phyloP scores from a whole-genome alignment of 140 eudicot species.

The Senecio squalidus region DNA sequence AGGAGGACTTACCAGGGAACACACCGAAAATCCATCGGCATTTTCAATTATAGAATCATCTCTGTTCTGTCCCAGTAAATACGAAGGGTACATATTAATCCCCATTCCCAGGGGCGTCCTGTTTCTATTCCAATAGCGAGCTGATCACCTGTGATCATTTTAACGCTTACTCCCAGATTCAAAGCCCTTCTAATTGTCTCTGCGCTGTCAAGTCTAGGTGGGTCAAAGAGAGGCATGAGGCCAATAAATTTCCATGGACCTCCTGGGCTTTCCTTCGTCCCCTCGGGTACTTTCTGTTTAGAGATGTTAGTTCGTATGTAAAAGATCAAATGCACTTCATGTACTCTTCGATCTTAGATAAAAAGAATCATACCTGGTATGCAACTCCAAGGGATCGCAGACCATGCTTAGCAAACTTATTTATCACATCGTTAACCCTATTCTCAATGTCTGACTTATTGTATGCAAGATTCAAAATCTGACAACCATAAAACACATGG shows the following conservation, averaged over 20 bases:
- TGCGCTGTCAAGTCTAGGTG: conserved; percentile 85
- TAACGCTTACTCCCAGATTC: conserved; percentile 75
- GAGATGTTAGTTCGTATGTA: not conserved
- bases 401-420: conserved; percentile 90
- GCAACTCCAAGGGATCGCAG: conserved; percentile 86
- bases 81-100: conserved; percentile 88
- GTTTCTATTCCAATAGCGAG: conserved; percentile 92
- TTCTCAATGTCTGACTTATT: conserved; percentile 77
- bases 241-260: conserved; percentile 86
- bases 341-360: not conserved
- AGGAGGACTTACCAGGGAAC: conserved; percentile 57
- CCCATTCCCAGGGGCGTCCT: conserved; percentile 92
- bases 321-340: not conserved
- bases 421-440: conserved; percentile 76
- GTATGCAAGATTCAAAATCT: conserved; percentile 75
- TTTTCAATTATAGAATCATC: conserved; percentile 82
- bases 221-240: conserved; percentile 82
- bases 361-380: conserved; percentile 49
- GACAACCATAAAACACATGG: conserved; percentile 1
- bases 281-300: conserved; percentile 74
- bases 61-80: conserved; percentile 70
- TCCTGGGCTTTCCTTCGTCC: conserved; percentile 80
- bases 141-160: conserved; percentile 92
- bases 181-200: conserved; percentile 77
- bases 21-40: conserved; percentile 97